Evolutionary conservation across 2,329 filamentous ascomycete genomes (phyloP).

Genomic region (Fusarium cicatricum): DNA sequence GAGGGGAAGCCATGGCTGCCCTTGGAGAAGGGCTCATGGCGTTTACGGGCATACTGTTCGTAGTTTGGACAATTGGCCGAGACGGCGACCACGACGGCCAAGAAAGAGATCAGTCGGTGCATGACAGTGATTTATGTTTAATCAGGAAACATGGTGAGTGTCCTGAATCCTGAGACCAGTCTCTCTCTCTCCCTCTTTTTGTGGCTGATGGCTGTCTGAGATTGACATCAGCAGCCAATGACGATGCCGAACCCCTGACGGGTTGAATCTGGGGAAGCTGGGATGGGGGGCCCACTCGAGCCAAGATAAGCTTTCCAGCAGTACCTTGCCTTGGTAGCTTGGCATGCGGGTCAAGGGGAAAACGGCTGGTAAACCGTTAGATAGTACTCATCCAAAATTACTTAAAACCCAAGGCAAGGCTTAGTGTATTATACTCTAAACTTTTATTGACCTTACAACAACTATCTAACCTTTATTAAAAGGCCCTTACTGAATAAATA

Average conservation of each 20-base stretch:
- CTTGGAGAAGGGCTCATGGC: constrained; percentile 76
- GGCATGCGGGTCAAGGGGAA: too few species aligned
- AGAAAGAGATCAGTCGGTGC: constrained; percentile 5
- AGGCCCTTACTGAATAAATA: too few species aligned
- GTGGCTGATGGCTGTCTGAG: background rate
- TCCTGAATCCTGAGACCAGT: background rate
- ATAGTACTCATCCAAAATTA: too few species aligned
- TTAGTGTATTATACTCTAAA: too few species aligned
- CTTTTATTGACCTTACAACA: too few species aligned
- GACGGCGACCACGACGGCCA: constrained; percentile 29
- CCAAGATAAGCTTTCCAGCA: background rate
- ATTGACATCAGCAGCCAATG: background rate
- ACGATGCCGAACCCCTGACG: background rate
- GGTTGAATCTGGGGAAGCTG: background rate
- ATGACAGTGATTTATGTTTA: constrained; percentile 12
- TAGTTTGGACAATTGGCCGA: constrained; percentile 47
- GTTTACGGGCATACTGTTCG: constrained; percentile 46
- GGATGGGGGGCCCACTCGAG: too few species aligned
- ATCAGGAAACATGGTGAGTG: constrained; percentile 12
- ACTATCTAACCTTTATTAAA: too few species aligned
- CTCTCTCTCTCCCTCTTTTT: too few species aligned
- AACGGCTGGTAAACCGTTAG: too few species aligned
- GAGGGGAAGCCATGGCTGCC: constrained; percentile 80
- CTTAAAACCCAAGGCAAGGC: too few species aligned
- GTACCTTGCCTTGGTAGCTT: too few species aligned